Percentiles rank a stretch among this genome's conserved stretches.
phyloP scores from a whole-genome alignment of 495 filamentous ascomycete species.

The Tuber aestivum region DNA sequence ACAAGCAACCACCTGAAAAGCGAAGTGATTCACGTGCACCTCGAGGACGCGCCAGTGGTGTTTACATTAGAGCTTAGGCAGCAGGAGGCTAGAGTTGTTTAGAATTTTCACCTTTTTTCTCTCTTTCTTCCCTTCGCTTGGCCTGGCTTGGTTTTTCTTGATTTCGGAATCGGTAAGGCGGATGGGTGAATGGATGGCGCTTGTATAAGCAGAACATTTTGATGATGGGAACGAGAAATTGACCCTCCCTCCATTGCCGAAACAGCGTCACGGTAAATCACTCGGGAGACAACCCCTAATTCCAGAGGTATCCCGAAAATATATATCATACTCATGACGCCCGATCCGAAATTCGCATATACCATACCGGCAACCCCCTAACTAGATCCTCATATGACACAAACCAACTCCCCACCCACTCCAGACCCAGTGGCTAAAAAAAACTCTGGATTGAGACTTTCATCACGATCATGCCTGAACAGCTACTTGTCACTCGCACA shows the following conservation, averaged over 20 bases:
- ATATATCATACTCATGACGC: neutral
- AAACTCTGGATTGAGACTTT: neutral
- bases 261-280: neutral
- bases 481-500: no score
- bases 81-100: neutral
- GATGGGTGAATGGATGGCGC: neutral
- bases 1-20: constrained; percentile 82
- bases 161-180: neutral
- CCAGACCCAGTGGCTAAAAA: neutral
- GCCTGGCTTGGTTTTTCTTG: neutral
- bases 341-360: neutral
- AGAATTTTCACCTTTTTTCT: neutral
- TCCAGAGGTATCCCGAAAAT: neutral
- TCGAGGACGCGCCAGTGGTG: constrained; percentile 61
- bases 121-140: neutral
- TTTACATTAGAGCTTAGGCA: constrained; percentile 72
- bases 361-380: neutral
- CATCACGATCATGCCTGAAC: neutral
- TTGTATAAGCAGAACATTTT: neutral
- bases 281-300: neutral
- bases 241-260: neutral
- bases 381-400: neutral
- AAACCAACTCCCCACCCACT: neutral
- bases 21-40: constrained; percentile 53
- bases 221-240: neutral